These are phyloP conservation scores for Apostasia ramifera DNA, from an alignment of 106 monocot genomes.

Conservation along the genomic window DNA sequence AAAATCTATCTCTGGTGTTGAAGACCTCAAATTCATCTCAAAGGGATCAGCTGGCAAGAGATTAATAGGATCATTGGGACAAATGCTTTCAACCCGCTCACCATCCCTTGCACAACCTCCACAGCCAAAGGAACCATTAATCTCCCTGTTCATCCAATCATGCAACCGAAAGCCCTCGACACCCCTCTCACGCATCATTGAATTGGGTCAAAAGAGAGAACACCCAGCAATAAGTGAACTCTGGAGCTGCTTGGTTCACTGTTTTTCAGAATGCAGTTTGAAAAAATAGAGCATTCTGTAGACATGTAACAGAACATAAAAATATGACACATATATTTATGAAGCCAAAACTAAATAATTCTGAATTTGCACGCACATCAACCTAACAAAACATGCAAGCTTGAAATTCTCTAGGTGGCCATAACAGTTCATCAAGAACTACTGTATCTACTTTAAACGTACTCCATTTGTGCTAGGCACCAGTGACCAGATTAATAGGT, in stretches of 20 bases:
- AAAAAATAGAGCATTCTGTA: too few relatives aligned
- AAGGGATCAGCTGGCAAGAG: constrained; percentile 59
- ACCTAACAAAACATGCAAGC: background rate
- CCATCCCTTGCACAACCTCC: constrained; percentile 1
- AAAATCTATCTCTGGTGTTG: constrained; percentile 4
- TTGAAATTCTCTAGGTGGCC: background rate
- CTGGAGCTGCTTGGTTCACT: too few relatives aligned
- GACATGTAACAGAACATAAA: background rate
- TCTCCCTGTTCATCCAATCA: background rate
- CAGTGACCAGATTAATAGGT: too few relatives aligned
- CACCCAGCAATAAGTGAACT: too few relatives aligned
- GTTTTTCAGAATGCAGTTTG: too few relatives aligned
- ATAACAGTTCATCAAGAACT: background rate
- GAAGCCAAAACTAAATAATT: background rate
- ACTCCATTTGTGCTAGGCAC: background rate
- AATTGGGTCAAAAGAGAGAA: background rate
- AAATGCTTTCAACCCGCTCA: constrained; percentile 5
- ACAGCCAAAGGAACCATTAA: background rate
- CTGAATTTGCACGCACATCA: background rate
- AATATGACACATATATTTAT: background rate
- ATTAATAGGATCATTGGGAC: constrained; percentile 17
- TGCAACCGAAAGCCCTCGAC: background rate
- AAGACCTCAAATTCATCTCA: constrained; percentile 37
- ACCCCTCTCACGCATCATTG: background rate
- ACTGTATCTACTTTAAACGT: background rate